Base-by-base conservation (phyloP, 2,329 filamentous ascomycete species). In the Fusarium zealandicum region DNA sequence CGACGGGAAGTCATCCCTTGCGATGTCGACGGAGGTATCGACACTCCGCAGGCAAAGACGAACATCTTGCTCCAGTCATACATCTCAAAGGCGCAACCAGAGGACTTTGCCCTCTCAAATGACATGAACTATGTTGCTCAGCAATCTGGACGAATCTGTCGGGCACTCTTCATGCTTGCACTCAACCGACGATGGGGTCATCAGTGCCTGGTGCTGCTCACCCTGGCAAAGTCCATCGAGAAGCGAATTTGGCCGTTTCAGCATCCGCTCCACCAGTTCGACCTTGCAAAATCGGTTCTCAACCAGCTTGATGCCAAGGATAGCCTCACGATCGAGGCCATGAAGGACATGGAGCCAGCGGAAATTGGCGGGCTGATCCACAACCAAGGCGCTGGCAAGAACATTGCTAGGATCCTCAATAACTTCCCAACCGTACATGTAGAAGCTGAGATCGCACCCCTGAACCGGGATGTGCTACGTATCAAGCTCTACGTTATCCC, bases 161-260 rank as follows among this genome's bases (percentile, higher is more conserved):
- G 96, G 57, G 92, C 96, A 3, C 76, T 99, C 13, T 99, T 99
- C 74, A 96, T 98, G 92, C 93, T 99, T 66, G 93, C 95, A 1
- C 79, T 99, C 44, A 98, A 98, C 73, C 84, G 95, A 54, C 85
- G 92, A 63, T 99, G 95, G 95, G 95, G 96, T 1, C 90, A 96
- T 66, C 92, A 98, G 73, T 99, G 96, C 63, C 81, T 96, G 32
- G 92, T 98, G 1, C 78, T 99, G 27, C 78, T 99, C 36, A 96
- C 92, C 1, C 80, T 99, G 60, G 96, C 93, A 73, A 98, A 98
- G 75, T 96, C 95, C 0, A 97, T 99, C 50, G 96, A 99, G 75
- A 96, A 92, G 75, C 88, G 92, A 53, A 88, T 96, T 10, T 99
- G 95, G 95, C 87, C 93, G 0, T 96, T 92, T 67, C 89, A 96